Conservation (phyloP, 345 rosid species). For the Carallia pectinifolia region DNA sequence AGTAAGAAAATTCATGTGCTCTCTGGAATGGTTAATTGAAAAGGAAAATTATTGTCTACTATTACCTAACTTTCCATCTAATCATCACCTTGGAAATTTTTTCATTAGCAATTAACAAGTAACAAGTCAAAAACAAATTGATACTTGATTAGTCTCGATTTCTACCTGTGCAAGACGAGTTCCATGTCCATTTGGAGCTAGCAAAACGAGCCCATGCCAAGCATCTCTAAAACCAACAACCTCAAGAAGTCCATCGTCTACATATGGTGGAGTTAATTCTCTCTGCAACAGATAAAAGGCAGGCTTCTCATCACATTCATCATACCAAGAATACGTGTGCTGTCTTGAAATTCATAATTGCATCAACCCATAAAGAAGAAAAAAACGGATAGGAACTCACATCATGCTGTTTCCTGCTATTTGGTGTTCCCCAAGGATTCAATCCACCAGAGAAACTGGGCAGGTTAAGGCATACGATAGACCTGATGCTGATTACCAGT, state of each 20-base stretch:
- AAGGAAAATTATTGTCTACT: too few relatives aligned
- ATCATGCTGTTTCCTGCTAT: slow-evolving; percentile 40
- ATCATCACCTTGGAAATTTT: too few relatives aligned
- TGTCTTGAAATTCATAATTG: not conserved
- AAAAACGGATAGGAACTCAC: slow-evolving; percentile 35
- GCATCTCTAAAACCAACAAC: slow-evolving; percentile 95
- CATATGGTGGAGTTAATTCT: slow-evolving; percentile 71
- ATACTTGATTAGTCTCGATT: not conserved
- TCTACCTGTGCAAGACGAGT: slow-evolving; percentile 86
- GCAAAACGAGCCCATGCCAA: slow-evolving; percentile 89
- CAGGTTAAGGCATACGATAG: slow-evolving; percentile 81
- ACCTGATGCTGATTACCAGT: slow-evolving; percentile 61
- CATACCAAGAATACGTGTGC: not conserved
- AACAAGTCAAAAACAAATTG: too few relatives aligned
- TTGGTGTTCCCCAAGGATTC: slow-evolving; percentile 91
- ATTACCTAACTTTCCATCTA: too few relatives aligned
- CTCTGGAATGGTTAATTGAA: too few relatives aligned
- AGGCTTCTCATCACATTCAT: slow-evolving; percentile 6
- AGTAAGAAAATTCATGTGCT: not conserved
- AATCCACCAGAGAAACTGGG: slow-evolving; percentile 95
- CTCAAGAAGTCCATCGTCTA: slow-evolving; percentile 80
- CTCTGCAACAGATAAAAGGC: slow-evolving; percentile 43
- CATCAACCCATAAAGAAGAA: not conserved
- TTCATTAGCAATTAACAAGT: too few relatives aligned
- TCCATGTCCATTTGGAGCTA: slow-evolving; percentile 84